phyloP scores from a whole-genome alignment of 139 green algal genomes.

The Picochlorum costavermella region DNA sequence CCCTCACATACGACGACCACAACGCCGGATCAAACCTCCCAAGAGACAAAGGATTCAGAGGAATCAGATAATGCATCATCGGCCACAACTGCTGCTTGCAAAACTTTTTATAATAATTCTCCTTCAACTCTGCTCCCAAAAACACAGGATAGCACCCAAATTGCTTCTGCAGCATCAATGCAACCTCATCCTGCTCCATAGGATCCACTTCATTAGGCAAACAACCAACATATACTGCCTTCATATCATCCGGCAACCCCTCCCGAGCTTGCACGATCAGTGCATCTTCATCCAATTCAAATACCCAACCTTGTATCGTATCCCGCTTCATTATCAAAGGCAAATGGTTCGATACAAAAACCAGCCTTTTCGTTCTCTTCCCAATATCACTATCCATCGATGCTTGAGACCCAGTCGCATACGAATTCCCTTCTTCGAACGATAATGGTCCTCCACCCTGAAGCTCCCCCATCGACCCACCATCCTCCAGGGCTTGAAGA shows the following conservation, averaged over 20 bases:
- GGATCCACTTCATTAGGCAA: constrained; percentile 68
- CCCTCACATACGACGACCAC: constrained; percentile 93
- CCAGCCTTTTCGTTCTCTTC: constrained; percentile 46
- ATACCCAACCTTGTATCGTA: constrained; percentile 57
- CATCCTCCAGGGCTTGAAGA: constrained; percentile 22
- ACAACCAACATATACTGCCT: constrained; percentile 74
- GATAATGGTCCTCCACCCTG: constrained; percentile 27
- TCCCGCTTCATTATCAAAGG: constrained; percentile 55
- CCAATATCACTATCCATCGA: constrained; percentile 15
- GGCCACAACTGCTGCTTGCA: constrained; percentile 99
- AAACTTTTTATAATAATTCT: constrained; percentile 90
- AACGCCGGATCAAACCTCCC: constrained; percentile 77
- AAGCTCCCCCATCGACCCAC: constrained; percentile 21
- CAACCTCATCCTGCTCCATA: constrained; percentile 71
- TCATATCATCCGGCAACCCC: constrained; percentile 55
- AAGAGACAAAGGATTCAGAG: constrained; percentile 58
- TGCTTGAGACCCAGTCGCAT: constrained; percentile 12
- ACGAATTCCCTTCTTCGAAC: neutral
- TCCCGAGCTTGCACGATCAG: constrained; percentile 85
- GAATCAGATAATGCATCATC: constrained; percentile 96
- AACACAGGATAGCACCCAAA: constrained; percentile 89
- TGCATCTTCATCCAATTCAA: constrained; percentile 92
- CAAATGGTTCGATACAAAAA: constrained; percentile 89
- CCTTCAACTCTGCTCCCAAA: constrained; percentile 70
- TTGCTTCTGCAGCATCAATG: constrained; percentile 53